phyloP scores from a whole-genome alignment of 768 basidiomycete species.

The Hygrophorus russula region DNA sequence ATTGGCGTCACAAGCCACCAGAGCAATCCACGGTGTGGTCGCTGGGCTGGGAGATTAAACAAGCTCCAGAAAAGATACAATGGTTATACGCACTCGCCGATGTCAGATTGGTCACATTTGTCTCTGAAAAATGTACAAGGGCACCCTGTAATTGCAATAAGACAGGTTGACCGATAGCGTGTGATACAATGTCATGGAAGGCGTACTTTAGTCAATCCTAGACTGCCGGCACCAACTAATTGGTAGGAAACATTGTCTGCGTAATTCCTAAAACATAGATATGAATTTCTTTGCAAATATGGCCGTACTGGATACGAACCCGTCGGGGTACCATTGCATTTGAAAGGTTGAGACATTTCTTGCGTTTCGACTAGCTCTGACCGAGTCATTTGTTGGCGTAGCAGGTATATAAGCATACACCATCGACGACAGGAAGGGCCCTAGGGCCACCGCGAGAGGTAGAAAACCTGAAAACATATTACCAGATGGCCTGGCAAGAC shows the following conservation, averaged over 20 bases:
- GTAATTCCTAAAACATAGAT: constrained; percentile 27
- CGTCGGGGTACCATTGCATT: constrained; percentile 50
- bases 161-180: neutral
- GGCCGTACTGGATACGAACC: constrained; percentile 20
- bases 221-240: constrained; percentile 37
- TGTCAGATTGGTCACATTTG: constrained; percentile 30
- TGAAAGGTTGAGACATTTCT: constrained; percentile 46
- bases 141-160: constrained; percentile 45
- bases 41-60: constrained; percentile 25
- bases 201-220: constrained; percentile 46
- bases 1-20: constrained; percentile 76
- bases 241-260: constrained; percentile 49
- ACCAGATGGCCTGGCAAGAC: neutral
- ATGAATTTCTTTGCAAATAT: neutral
- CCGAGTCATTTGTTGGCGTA: constrained; percentile 54
- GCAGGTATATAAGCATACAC: constrained; percentile 57
- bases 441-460: neutral
- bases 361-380: constrained; percentile 26
- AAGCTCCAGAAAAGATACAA: constrained; percentile 4
- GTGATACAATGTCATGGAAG: constrained; percentile 2
- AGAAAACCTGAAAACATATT: neutral
- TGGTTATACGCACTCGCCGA: constrained; percentile 31
- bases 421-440: neutral
- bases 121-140: constrained; percentile 75
- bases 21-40: constrained; percentile 83